phyloP scores from a whole-genome alignment of 139 green algal species.

The Coelastrella sp. region DNA sequence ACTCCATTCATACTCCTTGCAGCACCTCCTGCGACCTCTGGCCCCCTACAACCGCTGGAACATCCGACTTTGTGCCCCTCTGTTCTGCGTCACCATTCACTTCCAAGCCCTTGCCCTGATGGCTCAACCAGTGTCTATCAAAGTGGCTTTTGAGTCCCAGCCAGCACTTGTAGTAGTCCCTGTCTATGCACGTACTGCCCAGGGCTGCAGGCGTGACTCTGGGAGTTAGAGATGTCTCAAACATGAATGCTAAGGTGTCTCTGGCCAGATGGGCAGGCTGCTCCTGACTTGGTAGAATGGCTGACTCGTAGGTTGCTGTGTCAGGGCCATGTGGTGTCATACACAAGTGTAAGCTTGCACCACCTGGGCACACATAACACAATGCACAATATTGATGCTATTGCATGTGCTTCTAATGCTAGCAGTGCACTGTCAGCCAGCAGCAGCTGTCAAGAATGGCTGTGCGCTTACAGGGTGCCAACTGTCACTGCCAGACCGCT shows the following conservation, averaged over 20 bases:
- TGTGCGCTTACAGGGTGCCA: no score
- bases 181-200: slow-evolving; percentile 78
- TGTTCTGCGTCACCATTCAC: neutral
- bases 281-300: slow-evolving; percentile 59
- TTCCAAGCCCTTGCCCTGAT: neutral
- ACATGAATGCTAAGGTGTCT: slow-evolving; percentile 92
- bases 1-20: no score
- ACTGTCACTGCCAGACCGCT: no score
- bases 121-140: slow-evolving; percentile 32
- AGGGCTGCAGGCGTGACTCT: slow-evolving; percentile 82
- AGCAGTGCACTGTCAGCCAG: no score
- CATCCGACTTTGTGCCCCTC: no score
- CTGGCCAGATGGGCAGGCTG: slow-evolving; percentile 64
- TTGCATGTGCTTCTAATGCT: no score
- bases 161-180: slow-evolving; percentile 90
- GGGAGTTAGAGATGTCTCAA: slow-evolving; percentile 83
- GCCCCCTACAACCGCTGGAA: no score
- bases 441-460: no score
- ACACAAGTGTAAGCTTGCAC: slow-evolving; percentile 55
- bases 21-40: neutral
- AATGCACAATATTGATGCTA: neutral
- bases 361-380: slow-evolving; percentile 18
- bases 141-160: slow-evolving; percentile 76
- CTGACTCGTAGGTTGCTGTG: slow-evolving; percentile 83
- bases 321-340: slow-evolving; percentile 97